Base-by-base conservation (phyloP, 495 filamentous ascomycete genomes). In the Wilcoxina mikolae region DNA sequence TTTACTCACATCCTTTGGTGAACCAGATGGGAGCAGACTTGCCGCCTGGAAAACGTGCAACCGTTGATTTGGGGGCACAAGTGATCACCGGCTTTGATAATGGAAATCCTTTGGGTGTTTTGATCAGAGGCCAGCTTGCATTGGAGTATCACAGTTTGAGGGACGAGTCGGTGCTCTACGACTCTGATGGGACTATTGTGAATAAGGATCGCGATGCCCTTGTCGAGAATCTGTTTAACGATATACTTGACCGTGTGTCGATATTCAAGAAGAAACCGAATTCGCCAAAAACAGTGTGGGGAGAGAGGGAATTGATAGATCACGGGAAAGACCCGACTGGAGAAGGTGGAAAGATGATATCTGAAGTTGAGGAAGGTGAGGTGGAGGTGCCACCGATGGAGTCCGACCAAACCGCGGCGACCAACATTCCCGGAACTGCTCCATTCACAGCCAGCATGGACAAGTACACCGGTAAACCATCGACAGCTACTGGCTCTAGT, bases 1-100 rank as follows among this genome's bases (percentile, higher is more conserved):
- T 99, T 25, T 96, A 95, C 68, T 99, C 91, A 9, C 86, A 90
- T 64, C 79, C 81, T 44, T 73, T 99, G 50, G 74, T 74, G 42
- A 81, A 79, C 28, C 81, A 72, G 62, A 18, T 66, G 78, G 39
- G 76, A 73, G 4, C 61, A 66, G 53, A 73, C 70, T 38, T 74
- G 73, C 53, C 69, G 72, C 57, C 65, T 35, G 69, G 68, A 47
- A 70, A 73, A 41, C 70, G 78, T n/a, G 84, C 80, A 55, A 95
- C 89, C 15, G 91, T 85, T 44, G 91, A 99, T 65, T 85, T 95
- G 76, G 91, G 91, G 33, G 91, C 93, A 17, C 91, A 95, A 70
- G 95, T 99, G 47, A 85, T 99, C 58, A 94, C 91, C 26, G 91
- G 91, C 1, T 99, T 95, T 62, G 87, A 95, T 54, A 79, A 84